phyloP scores from a whole-genome alignment of 2,329 filamentous ascomycete genomes.

The Scopulariopsis brevicaulis region DNA sequence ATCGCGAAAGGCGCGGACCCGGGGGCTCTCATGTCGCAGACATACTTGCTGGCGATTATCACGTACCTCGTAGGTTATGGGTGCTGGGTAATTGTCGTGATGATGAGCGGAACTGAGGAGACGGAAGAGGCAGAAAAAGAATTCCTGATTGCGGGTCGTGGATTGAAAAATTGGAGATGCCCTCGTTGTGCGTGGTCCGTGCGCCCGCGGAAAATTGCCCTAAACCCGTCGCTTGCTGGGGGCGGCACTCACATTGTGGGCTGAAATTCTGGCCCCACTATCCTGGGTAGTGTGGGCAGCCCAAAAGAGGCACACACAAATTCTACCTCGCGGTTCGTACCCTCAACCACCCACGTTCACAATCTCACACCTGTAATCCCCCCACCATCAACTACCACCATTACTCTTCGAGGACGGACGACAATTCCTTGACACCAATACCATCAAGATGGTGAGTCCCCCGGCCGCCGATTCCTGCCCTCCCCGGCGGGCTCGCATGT shows the following conservation, averaged over 20 bases:
- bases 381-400: background rate
- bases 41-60: constrained; percentile 8
- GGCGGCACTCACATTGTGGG: background rate
- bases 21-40: constrained; percentile 15
- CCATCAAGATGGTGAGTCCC: constrained; percentile 49
- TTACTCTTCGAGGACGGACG: constrained; percentile 59
- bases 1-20: constrained; percentile 34
- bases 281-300: background rate
- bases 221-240: constrained; percentile 18
- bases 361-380: background rate
- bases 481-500: background rate
- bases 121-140: constrained; percentile 8
- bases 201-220: constrained; percentile 27
- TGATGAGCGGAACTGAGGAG: constrained; percentile 12
- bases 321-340: constrained; percentile 9
- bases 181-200: constrained; percentile 23
- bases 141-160: constrained; percentile 18
- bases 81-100: constrained; percentile 13
- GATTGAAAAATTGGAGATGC: constrained; percentile 13
- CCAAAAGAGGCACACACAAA: constrained; percentile 3
- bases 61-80: constrained; percentile 31
- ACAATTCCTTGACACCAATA: constrained; percentile 34
- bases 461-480: background rate
- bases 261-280: background rate
- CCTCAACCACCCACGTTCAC: constrained; percentile 12